Percentiles rank a stretch among this genome's conserved stretches.
Conservation (phyloP, 2,329 filamentous ascomycete species). For the Microdochium nivale region DNA sequence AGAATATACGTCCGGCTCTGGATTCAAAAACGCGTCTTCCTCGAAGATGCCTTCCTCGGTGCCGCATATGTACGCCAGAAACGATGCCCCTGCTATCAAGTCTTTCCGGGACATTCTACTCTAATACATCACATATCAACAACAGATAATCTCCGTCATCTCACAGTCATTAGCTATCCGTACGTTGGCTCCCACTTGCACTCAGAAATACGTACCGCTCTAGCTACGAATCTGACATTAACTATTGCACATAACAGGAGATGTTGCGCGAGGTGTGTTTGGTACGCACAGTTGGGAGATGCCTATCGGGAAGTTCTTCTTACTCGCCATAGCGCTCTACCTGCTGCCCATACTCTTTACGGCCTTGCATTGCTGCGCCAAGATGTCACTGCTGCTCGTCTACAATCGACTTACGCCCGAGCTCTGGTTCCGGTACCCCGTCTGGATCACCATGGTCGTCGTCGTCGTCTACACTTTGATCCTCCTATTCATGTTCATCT, state of each 20-base stretch:
- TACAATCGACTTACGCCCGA: constrained; percentile 1
- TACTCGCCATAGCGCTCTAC: constrained; percentile 7
- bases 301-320: constrained; percentile 4
- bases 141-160: too few relatives aligned
- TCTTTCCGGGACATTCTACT: constrained; percentile 3
- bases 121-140: too few relatives aligned
- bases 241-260: not conserved
- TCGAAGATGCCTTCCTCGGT: not conserved
- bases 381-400: not conserved
- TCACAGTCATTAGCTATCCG: not conserved
- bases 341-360: constrained; percentile 10
- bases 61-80: not conserved
- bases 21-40: not conserved
- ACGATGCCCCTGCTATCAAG: not conserved
- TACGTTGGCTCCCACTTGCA: too few relatives aligned
- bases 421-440: constrained; percentile 1
- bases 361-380: constrained; percentile 2
- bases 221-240: not conserved
- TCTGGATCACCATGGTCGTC: constrained; percentile 2
- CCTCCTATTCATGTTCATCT: constrained; percentile 1
- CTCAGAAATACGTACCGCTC: not conserved
- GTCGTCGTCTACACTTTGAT: not conserved
- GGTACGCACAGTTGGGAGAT: constrained; percentile 6
- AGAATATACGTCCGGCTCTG: not conserved
- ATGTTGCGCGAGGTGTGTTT: constrained; percentile 1